phyloP scores from a whole-genome alignment of 768 basidiomycete species.

The Auricularia sp. region DNA sequence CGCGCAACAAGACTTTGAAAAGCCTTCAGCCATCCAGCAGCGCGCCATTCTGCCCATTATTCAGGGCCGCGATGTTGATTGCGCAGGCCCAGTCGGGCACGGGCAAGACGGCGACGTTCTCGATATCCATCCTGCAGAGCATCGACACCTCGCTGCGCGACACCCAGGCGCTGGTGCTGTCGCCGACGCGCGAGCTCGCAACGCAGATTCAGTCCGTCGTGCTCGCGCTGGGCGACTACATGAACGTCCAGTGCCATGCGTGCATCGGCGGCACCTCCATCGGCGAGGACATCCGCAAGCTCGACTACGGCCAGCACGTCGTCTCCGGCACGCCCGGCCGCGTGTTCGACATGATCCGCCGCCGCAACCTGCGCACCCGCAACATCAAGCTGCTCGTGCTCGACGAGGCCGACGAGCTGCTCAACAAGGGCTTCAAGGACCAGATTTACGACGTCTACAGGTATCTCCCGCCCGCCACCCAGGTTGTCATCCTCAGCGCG shows the following conservation, averaged over 20 bases:
- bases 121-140: constrained; percentile 94
- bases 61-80: constrained; percentile 95
- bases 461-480: constrained; percentile 92
- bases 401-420: constrained; percentile 91
- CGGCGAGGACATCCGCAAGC: constrained; percentile 93
- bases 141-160: constrained; percentile 93
- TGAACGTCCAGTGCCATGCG: constrained; percentile 98
- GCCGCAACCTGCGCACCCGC: constrained; percentile 83
- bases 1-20: constrained; percentile 65
- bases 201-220: constrained; percentile 99
- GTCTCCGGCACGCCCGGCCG: constrained; percentile 96
- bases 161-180: constrained; percentile 92
- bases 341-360: constrained; percentile 98
- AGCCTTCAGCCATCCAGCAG: constrained; percentile 97
- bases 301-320: constrained; percentile 95
- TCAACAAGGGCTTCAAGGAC: constrained; percentile 98
- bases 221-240: constrained; percentile 93
- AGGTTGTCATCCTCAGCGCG: constrained; percentile 93
- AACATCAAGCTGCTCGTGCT: constrained; percentile 97
- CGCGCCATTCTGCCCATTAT: constrained; percentile 94
- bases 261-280: constrained; percentile 97
- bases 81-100: constrained; percentile 99
- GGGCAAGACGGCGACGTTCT: constrained; percentile 99
- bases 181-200: constrained; percentile 96
- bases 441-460: constrained; percentile 99